Evolutionary conservation across 306 rosid genomes (phyloP), one percentile per base, ranked within the genome.

Genomic region (Cicer judaicum): DNA sequence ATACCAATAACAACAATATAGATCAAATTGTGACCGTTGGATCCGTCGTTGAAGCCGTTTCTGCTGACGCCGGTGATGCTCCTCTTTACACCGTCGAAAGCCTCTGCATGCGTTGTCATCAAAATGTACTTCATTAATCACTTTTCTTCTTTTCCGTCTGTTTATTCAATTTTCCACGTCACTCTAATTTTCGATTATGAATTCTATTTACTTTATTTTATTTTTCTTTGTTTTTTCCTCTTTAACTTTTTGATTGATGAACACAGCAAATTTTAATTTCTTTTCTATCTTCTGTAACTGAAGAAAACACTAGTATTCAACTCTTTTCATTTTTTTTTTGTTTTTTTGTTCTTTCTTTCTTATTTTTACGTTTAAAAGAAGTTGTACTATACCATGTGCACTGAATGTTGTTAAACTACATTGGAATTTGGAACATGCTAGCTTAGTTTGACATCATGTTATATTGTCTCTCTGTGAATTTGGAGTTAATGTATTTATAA

Each of bases 21-120:
- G 88, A 88, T 40, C 85, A 84, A 80, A 85, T 87, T 7, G 90
- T 89, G 56, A 96, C 91, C 44, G 96, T 93, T 73, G 78, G 92
- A 50, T 88, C 98, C 1, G 92, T 91, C 1, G 98, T 87, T 10
- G 96, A 94, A 84, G 91, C 93, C 7, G 93, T 94, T 68, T 80
- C 96, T 55, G 87, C 93, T 24, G 89, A 84, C 3, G 88, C 75
- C 48, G 76, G 69, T 5, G 93, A 87, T 34, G 85, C 89, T 11
- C 97, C 97, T 3, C 87, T 92, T 44, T 91, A 90, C 83, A 43
- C 53, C 64, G 65, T 94, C 50, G 97, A 94, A 78, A 88, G 96
- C 81, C 92, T 91, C 75, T 94, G 98, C 82, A 94, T 94, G 98
- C 96, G 96, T 48, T 94, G 97, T 64, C 73, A 83, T 42, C 76